Evolutionary conservation across 2,329 filamentous ascomycete species (phyloP), one percentile per base, ranked within the genome.

Genomic region (Xylaria hypoxylon): DNA sequence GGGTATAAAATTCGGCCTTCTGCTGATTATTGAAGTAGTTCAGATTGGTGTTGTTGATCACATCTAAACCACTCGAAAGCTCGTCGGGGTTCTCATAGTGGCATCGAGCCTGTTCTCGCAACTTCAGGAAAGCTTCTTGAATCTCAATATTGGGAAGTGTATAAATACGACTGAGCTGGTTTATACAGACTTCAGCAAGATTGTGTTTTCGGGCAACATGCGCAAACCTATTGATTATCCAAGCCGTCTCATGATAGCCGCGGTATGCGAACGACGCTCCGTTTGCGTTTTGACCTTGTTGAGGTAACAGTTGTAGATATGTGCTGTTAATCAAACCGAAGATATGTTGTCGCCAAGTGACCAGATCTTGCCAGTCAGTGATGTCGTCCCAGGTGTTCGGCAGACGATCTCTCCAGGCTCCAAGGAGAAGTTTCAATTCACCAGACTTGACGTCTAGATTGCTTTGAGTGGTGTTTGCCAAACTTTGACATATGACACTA

Each of bases 331-430:
- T 98, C 26, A 99, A 87, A 64, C 94, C 92, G 83, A 99, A 99
- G 67, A 99, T 97, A 79, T 99, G 96, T 78, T 99, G 96, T 72
- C 96, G 90, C 96, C 96, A 99, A 1, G 96, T 99, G n/a, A 99
- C 96, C 45, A 99, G 84, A 77, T 99, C 96, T 79, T 99, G 96
- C 96, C 96, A 99, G 44, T 96, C 93, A 70, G 96, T 97, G 79
- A 99, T 99, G 78, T 99, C 96, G 78, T 99, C 96, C 96, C 96
- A 99, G 3, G 97, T 92, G 76, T 99, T 99, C 1, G 96, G 96
- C 59, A 99, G 83, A 55, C 96, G 89, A 77, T 99, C 96, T 64
- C 96, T 90, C 96, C 96, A 99, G 7, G 95, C 96, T 61, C 93
- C 93, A 5, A 99, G 86, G 3, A 98, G 87, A 59, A 99, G 82